phyloP scores from a whole-genome alignment of 805 yeast species.

The Maudiozyma saulgeensis region DNA sequence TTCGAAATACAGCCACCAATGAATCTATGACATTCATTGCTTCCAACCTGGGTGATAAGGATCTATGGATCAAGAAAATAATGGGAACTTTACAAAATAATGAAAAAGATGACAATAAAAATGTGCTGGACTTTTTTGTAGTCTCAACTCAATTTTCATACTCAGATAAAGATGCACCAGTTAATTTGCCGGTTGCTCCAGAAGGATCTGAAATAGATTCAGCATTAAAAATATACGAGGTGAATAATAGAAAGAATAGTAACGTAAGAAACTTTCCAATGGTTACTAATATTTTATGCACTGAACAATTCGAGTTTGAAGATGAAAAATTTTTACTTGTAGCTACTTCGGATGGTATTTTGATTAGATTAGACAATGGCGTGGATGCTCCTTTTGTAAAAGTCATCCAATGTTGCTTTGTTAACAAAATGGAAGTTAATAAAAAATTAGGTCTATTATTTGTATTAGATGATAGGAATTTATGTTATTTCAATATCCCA shows the following conservation, averaged over 20 bases:
- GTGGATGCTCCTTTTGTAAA: constrained; percentile 9
- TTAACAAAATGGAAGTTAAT: constrained; percentile 46
- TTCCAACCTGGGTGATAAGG: constrained; percentile 40
- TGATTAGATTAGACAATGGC: constrained; percentile 29
- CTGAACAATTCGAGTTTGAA: constrained; percentile 37
- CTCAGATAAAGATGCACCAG: constrained; percentile 42
- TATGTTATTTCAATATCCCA: constrained; percentile 56
- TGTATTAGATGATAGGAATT: constrained; percentile 46
- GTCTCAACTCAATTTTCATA: constrained; percentile 58
- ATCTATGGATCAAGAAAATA: constrained; percentile 48
- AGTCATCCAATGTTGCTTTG: constrained; percentile 33
- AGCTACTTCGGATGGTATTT: constrained; percentile 60
- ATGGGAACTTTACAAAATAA: constrained; percentile 39
- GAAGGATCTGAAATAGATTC: constrained; percentile 43
- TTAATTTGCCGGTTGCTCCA: constrained; percentile 44
- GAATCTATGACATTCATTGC: constrained; percentile 45
- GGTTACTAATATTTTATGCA: constrained; percentile 35
- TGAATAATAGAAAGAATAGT: constrained; percentile 1
- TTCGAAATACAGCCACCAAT: constrained; percentile 50
- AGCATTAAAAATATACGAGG: constrained; percentile 30
- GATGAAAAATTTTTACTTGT: constrained; percentile 40
- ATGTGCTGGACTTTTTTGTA: constrained; percentile 45
- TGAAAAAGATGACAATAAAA: constrained; percentile 29
- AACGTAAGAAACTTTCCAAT: constrained; percentile 3
- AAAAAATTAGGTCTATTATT: constrained; percentile 44